Base-by-base conservation (phyloP, 106 monocot species). In the Dioscorea dumetorum region DNA sequence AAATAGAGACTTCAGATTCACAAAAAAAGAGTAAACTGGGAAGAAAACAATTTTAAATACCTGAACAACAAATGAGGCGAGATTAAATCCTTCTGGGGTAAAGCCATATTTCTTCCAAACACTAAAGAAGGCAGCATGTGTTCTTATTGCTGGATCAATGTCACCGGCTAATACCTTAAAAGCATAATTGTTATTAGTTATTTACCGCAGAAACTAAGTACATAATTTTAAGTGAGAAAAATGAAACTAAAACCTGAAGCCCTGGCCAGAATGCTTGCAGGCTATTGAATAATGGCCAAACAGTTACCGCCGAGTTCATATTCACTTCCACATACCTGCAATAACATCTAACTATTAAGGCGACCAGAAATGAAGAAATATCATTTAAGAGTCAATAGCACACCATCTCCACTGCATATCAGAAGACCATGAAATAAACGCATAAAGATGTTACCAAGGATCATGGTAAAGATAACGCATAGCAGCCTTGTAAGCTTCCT, bases 221-320 rank as follows among this genome's bases (percentile, higher is more conserved):
- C 22, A 32, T 18, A 19, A 3, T 34, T 33, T 33, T 4, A 33
- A 68, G 13, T 32, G 33, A 57, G 6, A 6, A 53, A 66, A 50
- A 48, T 4, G 2, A 53, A 41, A 67, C 22, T 7, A 63, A 76
- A 83, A 97, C 95, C 95, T 97, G 95, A 84, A 97, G 95, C 4
- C 95, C 95, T 28, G 95, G 95, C 95, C 95, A 97, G 72, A 97
- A 97, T 64, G 95, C 95, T 68, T 97, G 95, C 61, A 97, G 72
- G 78, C 95, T 97, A 61, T 97, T 97, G 60, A 97, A 97, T 33
- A 97, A 71, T 59, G 95, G 95, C 95, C 95, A 97, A 32, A 97
- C 95, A 49, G 87, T 97, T 23, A 79, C 78, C 70, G 89, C 95
- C 64, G 95, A 92, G 61, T 92, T 84, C 95, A 97, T 97, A 76